Conservation (phyloP, 352 stramenopile species). For the Phytophthora fragariaefolia region DNA sequence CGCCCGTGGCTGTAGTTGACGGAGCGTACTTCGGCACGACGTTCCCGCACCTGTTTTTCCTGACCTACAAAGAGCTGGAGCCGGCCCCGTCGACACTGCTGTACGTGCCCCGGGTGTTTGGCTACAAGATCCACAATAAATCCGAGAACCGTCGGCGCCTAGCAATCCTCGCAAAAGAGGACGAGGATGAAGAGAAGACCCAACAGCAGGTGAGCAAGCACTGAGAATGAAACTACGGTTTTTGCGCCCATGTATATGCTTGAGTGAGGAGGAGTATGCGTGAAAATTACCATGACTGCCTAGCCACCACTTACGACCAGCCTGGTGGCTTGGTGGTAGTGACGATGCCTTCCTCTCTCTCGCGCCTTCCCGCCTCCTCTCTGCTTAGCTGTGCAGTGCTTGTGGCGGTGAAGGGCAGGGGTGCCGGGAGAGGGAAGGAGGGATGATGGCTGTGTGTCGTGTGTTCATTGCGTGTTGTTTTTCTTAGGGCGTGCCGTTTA, state of each 20-base stretch:
- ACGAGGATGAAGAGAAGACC: conserved; percentile 77
- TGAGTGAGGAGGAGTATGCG: conserved; percentile 9
- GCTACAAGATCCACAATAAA: conserved; percentile 93
- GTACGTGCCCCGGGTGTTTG: conserved; percentile 92
- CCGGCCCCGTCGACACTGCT: conserved; percentile 82
- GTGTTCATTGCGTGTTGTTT: conserved; percentile 43
- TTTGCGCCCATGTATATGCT: conserved; percentile 29
- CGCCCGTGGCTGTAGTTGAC: conserved; percentile 72
- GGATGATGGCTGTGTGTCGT: conserved; percentile 42
- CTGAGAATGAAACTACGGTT: conserved; percentile 42
- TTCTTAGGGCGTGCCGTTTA: conserved; percentile 52
- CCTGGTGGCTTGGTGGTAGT: conserved; percentile 20
- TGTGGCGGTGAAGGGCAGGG: conserved; percentile 9
- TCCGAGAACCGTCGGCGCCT: conserved; percentile 83
- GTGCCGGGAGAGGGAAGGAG: conserved; percentile 4
- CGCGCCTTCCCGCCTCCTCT: conserved; percentile 12
- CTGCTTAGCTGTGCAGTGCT: conserved; percentile 37
- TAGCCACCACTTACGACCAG: conserved; percentile 1
- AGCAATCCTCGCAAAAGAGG: conserved; percentile 80
- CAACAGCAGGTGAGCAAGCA: conserved; percentile 70
- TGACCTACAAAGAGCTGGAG: conserved; percentile 96
- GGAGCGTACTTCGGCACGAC: conserved; percentile 98
- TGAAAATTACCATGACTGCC: conserved; percentile 5
- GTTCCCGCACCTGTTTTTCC: conserved; percentile 98
- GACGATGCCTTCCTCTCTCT: conserved; percentile 2